Percentiles rank a stretch among this genome's conserved stretches.
Conservation (phyloP, 2,329 filamentous ascomycete species). For the Alternaria postmessia region DNA sequence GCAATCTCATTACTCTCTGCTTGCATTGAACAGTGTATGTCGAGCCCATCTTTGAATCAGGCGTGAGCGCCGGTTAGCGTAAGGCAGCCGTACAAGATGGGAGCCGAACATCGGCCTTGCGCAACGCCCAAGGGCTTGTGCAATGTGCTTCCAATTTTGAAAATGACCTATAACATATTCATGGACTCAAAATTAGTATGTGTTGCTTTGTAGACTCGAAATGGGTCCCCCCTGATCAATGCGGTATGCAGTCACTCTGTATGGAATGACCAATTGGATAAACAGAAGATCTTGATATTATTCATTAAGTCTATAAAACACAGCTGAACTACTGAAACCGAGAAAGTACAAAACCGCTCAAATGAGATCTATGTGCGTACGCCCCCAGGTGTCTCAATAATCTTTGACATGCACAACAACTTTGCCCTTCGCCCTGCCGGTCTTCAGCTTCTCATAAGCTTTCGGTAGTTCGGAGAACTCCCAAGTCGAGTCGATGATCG, state of each 20-base stretch:
- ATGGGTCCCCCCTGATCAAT: too few relatives aligned
- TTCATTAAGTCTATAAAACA: not conserved
- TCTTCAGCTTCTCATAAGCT: conserved; percentile 65
- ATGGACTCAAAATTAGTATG: not conserved
- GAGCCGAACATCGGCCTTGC: too few relatives aligned
- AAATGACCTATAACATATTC: too few relatives aligned
- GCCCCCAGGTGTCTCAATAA: not conserved
- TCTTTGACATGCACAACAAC: conserved; percentile 53
- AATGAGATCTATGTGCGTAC: not conserved
- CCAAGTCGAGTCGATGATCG: conserved; percentile 63
- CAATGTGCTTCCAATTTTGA: too few relatives aligned
- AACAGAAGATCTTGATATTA: not conserved
- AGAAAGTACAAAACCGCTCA: not conserved
- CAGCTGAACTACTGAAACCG: not conserved
- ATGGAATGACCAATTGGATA: too few relatives aligned
- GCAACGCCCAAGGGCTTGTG: too few relatives aligned
- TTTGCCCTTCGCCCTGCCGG: conserved; percentile 64
- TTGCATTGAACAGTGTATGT: not conserved
- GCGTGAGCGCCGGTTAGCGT: too few relatives aligned
- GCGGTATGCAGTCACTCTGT: not conserved
- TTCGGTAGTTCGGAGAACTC: conserved; percentile 62
- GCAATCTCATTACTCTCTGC: not conserved
- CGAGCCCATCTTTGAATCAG: not conserved
- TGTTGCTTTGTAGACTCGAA: too few relatives aligned
- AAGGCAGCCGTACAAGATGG: too few relatives aligned